A percentile compares a stretch with the other conserved stretches of the same genome.
These are phyloP conservation scores for Boechera retrofracta DNA, from an alignment of 345 rosid species.

Conservation along the genomic window DNA sequence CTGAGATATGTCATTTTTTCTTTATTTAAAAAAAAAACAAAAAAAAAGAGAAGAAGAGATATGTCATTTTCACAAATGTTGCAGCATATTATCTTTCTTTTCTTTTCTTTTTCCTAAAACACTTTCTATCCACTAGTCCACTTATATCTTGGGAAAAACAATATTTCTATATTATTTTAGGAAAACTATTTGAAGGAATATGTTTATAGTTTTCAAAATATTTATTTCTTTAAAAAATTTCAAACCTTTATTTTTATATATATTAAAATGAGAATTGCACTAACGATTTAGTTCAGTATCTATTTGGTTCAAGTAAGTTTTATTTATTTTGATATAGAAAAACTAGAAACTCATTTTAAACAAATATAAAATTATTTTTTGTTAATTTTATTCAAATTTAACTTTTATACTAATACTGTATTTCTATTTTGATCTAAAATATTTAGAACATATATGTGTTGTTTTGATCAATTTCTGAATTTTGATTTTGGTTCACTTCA, in stretches of 20 bases:
- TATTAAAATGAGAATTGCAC: neutral
- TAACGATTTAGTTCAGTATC: neutral
- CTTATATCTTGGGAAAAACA: neutral
- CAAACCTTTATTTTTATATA: too few relatives aligned
- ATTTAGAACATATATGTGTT: neutral
- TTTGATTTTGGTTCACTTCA: neutral
- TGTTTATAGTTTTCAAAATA: neutral
- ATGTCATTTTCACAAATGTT: slow-evolving; percentile 17
- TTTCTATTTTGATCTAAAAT: neutral
- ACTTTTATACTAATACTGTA: neutral
- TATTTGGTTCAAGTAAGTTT: neutral
- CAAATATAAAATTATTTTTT: too few relatives aligned
- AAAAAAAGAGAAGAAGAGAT: neutral
- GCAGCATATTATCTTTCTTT: neutral
- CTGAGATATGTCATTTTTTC: neutral
- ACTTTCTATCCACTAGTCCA: slow-evolving; percentile 11
- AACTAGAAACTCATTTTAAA: neutral
- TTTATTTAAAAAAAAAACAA: too few relatives aligned
- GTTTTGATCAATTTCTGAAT: neutral
- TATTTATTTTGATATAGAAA: neutral
- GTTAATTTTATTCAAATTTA: neutral
- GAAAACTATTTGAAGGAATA: neutral
- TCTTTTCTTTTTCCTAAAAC: neutral
- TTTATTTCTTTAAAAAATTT: neutral
- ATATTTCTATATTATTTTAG: neutral